Conservation (phyloP, 1,284 basidiomycete genomes). For the Austropuccinia psidii region DNA sequence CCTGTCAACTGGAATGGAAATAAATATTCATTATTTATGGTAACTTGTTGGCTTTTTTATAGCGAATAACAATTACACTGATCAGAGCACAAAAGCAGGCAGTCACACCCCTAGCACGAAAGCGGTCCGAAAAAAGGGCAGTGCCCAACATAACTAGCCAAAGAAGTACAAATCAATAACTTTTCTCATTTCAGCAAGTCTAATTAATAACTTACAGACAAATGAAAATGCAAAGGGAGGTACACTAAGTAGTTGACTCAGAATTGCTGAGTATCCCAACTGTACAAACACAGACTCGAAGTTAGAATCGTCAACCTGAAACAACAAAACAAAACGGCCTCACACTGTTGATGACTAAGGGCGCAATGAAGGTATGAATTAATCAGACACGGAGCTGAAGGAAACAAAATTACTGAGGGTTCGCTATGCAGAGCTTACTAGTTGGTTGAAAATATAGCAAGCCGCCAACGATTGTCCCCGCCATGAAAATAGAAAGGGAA, state of each 20-base stretch:
- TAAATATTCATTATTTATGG: not conserved
- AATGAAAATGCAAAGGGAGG: conserved; percentile 25
- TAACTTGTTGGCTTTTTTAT: not conserved
- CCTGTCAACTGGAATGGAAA: conserved; percentile 25
- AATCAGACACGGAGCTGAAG: not conserved
- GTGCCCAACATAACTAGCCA: conserved; percentile 28
- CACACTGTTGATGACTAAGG: not conserved
- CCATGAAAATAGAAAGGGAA: conserved; percentile 18
- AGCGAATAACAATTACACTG: conserved; percentile 13
- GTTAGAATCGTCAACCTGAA: not conserved
- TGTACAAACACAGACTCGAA: not conserved
- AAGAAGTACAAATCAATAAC: not conserved
- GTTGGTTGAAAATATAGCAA: conserved; percentile 33
- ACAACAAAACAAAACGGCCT: not conserved
- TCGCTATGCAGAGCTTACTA: not conserved
- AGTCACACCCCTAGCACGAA: conserved; percentile 7
- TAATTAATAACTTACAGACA: not conserved
- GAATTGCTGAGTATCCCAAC: conserved; percentile 22
- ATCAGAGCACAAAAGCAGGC: conserved; percentile 4
- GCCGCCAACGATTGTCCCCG: conserved; percentile 14
- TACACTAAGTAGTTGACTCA: conserved; percentile 23
- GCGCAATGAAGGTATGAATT: not conserved
- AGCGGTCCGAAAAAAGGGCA: conserved; percentile 24
- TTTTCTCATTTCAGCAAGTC: not conserved
- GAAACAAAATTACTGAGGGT: not conserved